Base-by-base conservation (phyloP, 352 stramenopile species). In the Phytophthora tentaculata region DNA sequence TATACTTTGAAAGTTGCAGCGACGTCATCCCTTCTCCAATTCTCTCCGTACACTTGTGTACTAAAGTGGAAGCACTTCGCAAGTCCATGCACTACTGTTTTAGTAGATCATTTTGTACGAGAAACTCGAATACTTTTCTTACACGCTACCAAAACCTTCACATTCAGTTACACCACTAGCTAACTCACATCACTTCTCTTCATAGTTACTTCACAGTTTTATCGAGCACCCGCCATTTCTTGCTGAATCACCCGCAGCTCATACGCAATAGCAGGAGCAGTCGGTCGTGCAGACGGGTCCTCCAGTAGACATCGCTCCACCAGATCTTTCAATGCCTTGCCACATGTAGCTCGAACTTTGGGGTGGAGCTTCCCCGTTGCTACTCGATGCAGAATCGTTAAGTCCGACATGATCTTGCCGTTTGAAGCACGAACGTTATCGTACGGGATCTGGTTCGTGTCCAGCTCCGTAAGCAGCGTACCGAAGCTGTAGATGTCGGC, bases 401-500 rank as follows among this genome's bases (percentile, higher is more conserved):
- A 66, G 61, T 86, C 76, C 45, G 73, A 76, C 8, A 88, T 56
- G 32, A 66, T 67, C 43, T 89, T 74, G 23, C 76, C 80, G 4
- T 56, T 79, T 17, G 23, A 59, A 0, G 29, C 59, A 9, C 64
- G 67, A 19, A 67, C 69, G 22, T 86, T 71, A 20, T 57, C 65
- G 54, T 77, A 79, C 10, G 71, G 76, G n/a, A 75, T 72, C 8
- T 64, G 39, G n/a, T 77, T 81, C 14, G 73, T 79, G 39, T 83
- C 79, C 49, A 86, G n/a, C 28, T 86, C 73, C 24, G 54, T 67
- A 20, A 86, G 19, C 3, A 83, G 19, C 2, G 78, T 54, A 17
- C 77, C 79, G 26, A 89, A 87, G 37, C 72, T 78, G 69, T 87
- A 89, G 23, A 89, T 73, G 59, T 89, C 79, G 13, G 81, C 75